Conservation (phyloP, 306 rosid species). For the Astragalus glycyphyllos region DNA sequence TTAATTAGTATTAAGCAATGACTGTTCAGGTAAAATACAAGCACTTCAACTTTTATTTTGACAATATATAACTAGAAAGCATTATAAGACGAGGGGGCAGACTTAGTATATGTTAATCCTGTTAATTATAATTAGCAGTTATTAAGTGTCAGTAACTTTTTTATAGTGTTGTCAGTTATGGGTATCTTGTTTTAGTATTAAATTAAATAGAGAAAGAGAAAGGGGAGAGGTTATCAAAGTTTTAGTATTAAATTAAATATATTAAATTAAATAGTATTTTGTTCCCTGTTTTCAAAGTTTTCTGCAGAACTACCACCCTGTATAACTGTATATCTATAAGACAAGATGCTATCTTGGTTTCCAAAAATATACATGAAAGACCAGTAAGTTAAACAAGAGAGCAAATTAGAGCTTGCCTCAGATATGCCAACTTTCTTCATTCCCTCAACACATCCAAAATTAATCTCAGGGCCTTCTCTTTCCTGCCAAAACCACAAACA, state of each 20-base stretch:
- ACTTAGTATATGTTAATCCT: no score
- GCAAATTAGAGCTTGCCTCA: constrained; percentile 68
- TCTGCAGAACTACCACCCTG: no score
- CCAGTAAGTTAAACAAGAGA: constrained; percentile 4
- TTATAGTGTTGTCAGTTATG: no score
- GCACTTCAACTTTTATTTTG: constrained; percentile 9
- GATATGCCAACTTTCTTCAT: constrained; percentile 65
- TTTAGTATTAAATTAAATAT: no score
- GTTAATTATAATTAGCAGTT: no score
- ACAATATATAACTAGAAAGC: constrained; percentile 13
- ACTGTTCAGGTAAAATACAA: constrained; percentile 2
- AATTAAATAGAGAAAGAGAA: no score
- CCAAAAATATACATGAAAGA: constrained; percentile 26
- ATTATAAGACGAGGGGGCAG: no score
- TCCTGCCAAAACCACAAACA: constrained; percentile 57
- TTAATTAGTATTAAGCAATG: background rate
- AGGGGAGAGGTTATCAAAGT: no score
- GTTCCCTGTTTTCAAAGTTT: no score
- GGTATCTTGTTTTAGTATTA: no score
- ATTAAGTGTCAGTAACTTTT: no score
- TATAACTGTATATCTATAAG: constrained; percentile 20
- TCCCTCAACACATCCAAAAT: constrained; percentile 69
- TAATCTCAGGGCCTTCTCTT: constrained; percentile 56
- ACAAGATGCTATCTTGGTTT: constrained; percentile 14
- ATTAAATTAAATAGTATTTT: no score